Conservation (phyloP, 768 basidiomycete species). For the Gymnopilus dilepis region DNA sequence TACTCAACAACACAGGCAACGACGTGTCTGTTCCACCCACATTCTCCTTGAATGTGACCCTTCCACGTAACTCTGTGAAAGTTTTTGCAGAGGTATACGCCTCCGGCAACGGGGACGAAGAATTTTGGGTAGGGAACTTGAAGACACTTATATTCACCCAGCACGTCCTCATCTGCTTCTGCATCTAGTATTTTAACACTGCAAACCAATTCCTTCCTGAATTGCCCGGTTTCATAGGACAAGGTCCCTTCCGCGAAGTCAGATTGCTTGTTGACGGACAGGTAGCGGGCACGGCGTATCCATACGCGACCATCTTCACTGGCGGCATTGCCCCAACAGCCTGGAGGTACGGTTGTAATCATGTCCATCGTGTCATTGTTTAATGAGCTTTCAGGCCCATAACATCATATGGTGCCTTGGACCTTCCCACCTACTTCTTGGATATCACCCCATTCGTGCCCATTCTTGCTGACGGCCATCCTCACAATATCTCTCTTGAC, state of each 20-base stretch:
- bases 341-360: constrained; percentile 57
- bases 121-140: constrained; percentile 82
- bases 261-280: constrained; percentile 50
- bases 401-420: constrained; percentile 76
- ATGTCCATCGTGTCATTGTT: not conserved
- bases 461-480: constrained; percentile 54
- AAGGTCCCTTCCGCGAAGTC: constrained; percentile 58
- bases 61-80: constrained; percentile 71
- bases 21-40: constrained; percentile 78
- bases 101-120: constrained; percentile 60
- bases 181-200: constrained; percentile 66
- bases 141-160: too few relatives aligned
- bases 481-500: constrained; percentile 75
- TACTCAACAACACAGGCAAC: constrained; percentile 66
- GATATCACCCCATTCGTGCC: constrained; percentile 83
- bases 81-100: constrained; percentile 76
- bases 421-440: constrained; percentile 78
- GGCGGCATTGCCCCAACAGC: constrained; percentile 73
- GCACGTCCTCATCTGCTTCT: constrained; percentile 2
- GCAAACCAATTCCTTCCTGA: constrained; percentile 61
- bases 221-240: constrained; percentile 52
- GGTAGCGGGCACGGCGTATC: constrained; percentile 53
- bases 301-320: constrained; percentile 71
- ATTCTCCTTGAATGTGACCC: constrained; percentile 74
- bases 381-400: constrained; percentile 54